Conservation (phyloP, 139 green algal species). For the Chloropicon primus region DNA sequence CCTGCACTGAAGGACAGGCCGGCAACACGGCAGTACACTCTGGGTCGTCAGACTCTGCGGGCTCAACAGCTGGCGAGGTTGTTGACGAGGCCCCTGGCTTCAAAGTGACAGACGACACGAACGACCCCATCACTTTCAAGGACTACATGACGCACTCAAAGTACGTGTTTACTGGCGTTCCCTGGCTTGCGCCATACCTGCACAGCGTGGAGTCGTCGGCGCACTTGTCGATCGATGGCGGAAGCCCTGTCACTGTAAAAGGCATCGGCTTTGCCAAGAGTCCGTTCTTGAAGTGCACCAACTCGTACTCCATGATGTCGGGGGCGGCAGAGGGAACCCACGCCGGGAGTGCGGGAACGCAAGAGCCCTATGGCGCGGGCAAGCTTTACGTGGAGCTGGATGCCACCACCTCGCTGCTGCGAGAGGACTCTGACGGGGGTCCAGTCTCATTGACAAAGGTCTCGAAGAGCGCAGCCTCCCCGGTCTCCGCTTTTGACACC, state of each 20-base stretch:
- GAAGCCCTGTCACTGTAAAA: background rate
- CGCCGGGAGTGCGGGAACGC: background rate
- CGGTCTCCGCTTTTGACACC: background rate
- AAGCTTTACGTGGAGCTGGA: background rate
- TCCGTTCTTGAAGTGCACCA: conserved; percentile 15
- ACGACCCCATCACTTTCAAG: conserved; percentile 8
- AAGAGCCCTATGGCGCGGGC: background rate
- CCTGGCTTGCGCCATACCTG: conserved; percentile 9
- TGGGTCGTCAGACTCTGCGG: background rate
- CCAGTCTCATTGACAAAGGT: background rate
- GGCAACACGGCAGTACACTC: background rate
- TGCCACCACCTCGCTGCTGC: background rate
- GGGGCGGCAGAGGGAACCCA: background rate
- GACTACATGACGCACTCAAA: background rate
- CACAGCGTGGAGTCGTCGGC: background rate
- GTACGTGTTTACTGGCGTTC: conserved; percentile 12
- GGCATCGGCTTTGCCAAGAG: conserved; percentile 12
- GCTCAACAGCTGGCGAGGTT: background rate
- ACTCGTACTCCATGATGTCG: background rate
- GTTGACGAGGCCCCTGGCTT: background rate
- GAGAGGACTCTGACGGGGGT: background rate
- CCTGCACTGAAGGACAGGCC: conserved; percentile 6
- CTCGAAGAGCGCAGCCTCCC: background rate
- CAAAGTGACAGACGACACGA: background rate
- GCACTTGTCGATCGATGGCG: conserved; percentile 8